Evolutionary conservation across 148 eudicot species (phyloP).

Genomic region (Chenopodium quinoa): DNA sequence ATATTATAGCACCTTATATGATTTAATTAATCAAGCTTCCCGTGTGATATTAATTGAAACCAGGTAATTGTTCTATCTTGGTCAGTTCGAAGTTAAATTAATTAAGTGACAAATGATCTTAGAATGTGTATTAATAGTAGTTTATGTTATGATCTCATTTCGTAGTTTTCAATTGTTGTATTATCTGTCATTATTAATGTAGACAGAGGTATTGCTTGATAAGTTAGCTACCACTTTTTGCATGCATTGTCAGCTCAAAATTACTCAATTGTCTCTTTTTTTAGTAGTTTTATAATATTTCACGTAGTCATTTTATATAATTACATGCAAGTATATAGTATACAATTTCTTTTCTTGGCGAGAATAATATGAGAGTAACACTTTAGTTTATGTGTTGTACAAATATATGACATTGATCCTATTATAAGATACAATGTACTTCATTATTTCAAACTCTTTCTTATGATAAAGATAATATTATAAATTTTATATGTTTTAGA

Average conservation of each 20-base stretch:
- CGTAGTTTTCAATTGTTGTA: slow-evolving; percentile 29
- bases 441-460: too few relatives aligned
- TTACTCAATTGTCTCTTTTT: slow-evolving; percentile 24
- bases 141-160: slow-evolving; percentile 2
- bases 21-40: slow-evolving; percentile 15
- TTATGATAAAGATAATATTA: too few relatives aligned
- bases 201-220: slow-evolving; percentile 29
- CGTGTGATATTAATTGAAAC: slow-evolving; percentile 30
- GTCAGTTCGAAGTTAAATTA: slow-evolving; percentile 10
- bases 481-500: too few relatives aligned
- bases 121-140: neutral
- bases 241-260: slow-evolving; percentile 24
- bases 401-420: too few relatives aligned
- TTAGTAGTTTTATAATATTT: neutral
- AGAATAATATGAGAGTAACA: too few relatives aligned
- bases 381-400: too few relatives aligned
- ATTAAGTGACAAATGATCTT: slow-evolving; percentile 14
- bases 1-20: neutral
- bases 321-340: too few relatives aligned
- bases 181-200: slow-evolving; percentile 28
- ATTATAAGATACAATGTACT: too few relatives aligned
- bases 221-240: slow-evolving; percentile 29
- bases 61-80: slow-evolving; percentile 12
- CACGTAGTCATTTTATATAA: neutral
- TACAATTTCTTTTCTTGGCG: neutral